phyloP scores from a whole-genome alignment of 345 rosid genomes.

The Hibiscus mutabilis region DNA sequence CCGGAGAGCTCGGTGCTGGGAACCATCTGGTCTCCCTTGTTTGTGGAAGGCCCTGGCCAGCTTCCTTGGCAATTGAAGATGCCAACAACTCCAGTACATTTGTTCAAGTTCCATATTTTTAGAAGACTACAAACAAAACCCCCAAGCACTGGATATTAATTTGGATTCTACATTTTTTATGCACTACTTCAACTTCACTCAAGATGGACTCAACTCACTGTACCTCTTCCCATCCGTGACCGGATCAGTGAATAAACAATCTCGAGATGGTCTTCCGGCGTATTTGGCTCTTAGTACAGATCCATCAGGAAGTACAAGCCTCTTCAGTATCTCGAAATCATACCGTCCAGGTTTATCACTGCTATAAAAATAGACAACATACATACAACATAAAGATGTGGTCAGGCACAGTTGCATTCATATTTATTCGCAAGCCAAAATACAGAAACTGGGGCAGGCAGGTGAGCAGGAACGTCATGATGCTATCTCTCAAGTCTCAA shows the following conservation, averaged over 20 bases:
- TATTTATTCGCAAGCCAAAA: not conserved
- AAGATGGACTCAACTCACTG: not conserved
- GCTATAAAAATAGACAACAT: conserved; percentile 13
- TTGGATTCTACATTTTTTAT: not conserved
- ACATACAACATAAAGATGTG: not conserved
- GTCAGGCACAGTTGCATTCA: not conserved
- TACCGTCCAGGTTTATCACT: conserved; percentile 51
- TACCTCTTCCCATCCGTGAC: conserved; percentile 54
- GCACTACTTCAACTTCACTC: not conserved
- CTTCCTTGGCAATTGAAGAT: conserved; percentile 56
- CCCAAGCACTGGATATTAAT: not conserved
- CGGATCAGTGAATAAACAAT: conserved; percentile 48
- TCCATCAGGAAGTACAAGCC: conserved; percentile 48
- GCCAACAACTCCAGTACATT: conserved; percentile 44
- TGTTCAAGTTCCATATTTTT: conserved; percentile 55
- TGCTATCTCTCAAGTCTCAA: not conserved
- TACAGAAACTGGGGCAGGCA: not conserved
- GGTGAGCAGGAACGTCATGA: not conserved
- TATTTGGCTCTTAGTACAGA: conserved; percentile 51
- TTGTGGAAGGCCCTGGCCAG: conserved; percentile 33
- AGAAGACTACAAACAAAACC: conserved; percentile 29
- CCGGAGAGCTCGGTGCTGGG: conserved; percentile 20
- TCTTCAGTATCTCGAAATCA: conserved; percentile 46
- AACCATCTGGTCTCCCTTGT: conserved; percentile 11
- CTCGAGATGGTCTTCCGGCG: conserved; percentile 48